These are phyloP conservation scores for Lactifluus volemus DNA, from an alignment of 768 basidiomycete species.

Conservation along the genomic window DNA sequence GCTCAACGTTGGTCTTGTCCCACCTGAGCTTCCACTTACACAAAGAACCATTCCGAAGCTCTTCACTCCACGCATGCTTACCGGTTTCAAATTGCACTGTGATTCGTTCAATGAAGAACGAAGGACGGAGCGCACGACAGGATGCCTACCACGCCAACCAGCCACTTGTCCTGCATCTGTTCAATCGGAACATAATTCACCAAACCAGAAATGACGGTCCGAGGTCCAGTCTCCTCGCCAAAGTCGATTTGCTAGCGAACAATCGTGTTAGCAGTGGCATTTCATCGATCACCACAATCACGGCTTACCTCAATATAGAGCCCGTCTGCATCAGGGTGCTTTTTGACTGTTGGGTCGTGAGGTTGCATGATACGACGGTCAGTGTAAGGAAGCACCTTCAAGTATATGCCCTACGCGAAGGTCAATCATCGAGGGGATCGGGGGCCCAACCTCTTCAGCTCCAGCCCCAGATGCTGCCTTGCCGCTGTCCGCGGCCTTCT, in stretches of 20 bases:
- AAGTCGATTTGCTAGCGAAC: conserved; percentile 79
- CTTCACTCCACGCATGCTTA: conserved; percentile 94
- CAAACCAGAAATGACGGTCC: conserved; percentile 94
- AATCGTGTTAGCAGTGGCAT: neutral
- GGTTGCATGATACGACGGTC: neutral
- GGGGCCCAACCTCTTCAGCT: conserved; percentile 66
- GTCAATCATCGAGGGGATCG: conserved; percentile 94
- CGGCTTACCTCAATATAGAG: conserved; percentile 85
- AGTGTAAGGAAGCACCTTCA: conserved; percentile 52
- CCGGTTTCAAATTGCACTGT: conserved; percentile 92
- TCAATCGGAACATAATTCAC: conserved; percentile 97
- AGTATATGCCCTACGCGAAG: conserved; percentile 89
- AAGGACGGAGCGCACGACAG: neutral
- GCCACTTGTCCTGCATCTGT: conserved; percentile 74
- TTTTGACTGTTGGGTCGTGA: conserved; percentile 48
- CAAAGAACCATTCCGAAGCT: conserved; percentile 97
- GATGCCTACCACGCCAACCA: conserved; percentile 68
- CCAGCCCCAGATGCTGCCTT: conserved; percentile 30
- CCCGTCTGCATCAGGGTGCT: conserved; percentile 95
- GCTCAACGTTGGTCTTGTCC: neutral
- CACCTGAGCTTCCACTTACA: conserved; percentile 34
- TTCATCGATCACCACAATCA: neutral
- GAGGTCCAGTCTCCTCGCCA: conserved; percentile 88
- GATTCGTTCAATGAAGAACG: neutral
- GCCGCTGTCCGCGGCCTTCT: conserved; percentile 28